Conservation (phyloP, 805 yeast species). For the Saccharomyces cerevisiae region DNA sequence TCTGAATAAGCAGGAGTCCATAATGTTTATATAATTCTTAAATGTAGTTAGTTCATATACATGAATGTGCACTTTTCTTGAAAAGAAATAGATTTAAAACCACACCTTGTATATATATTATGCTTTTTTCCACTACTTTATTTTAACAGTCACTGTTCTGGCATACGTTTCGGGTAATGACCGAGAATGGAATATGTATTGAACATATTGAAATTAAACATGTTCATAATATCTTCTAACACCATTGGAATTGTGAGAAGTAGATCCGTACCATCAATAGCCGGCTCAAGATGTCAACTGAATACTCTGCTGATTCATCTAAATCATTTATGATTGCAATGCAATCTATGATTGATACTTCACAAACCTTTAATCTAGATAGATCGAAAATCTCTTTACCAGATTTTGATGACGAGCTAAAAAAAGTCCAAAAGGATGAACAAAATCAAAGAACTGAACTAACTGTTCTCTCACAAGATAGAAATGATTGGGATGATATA, state of each 20-base stretch:
- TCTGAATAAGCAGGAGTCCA: not conserved
- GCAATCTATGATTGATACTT: slow-evolving; percentile 54
- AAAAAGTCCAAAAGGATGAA: slow-evolving; percentile 25
- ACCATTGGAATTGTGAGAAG: not conserved
- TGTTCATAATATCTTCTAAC: not conserved
- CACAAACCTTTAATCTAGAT: slow-evolving; percentile 29
- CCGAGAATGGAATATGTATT: not conserved
- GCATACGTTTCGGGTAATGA: not conserved
- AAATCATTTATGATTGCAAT: slow-evolving; percentile 73
- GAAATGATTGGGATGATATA: slow-evolving; percentile 33
- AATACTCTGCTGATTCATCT: slow-evolving; percentile 55
- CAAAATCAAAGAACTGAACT: slow-evolving; percentile 25
- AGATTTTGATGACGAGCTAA: slow-evolving; percentile 23
- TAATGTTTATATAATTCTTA: not conserved
- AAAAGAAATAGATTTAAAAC: not conserved
- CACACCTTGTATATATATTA: not conserved
- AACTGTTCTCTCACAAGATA: slow-evolving; percentile 31
- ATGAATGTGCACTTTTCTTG: not conserved
- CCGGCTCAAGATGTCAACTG: slow-evolving; percentile 33
- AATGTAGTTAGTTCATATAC: not conserved
- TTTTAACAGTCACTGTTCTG: not conserved
- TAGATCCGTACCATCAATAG: not conserved
- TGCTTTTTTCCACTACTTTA: not conserved
- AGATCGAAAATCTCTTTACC: slow-evolving; percentile 6
- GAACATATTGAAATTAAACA: not conserved